Evolutionary conservation across 305 asterid species (phyloP), one percentile per base, ranked within the genome.

Genomic region (Fraxinus nigra): DNA sequence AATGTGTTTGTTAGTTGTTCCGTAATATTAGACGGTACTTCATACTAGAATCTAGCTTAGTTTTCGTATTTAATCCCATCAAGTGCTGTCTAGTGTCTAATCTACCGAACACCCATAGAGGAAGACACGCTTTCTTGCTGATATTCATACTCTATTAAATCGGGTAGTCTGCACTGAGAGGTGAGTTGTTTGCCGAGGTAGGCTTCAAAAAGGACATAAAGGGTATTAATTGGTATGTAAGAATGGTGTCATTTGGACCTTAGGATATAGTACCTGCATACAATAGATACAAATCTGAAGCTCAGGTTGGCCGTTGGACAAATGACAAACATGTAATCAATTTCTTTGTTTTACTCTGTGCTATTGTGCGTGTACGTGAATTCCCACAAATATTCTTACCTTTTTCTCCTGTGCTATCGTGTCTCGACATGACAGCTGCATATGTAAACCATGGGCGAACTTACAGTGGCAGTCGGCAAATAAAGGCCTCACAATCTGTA

Each of bases 401-500:
- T 67, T 67, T 67, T 67, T 67, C 35, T 67, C 20, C 22, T 30
- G 20, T 67, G 74, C 74, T 13, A 67, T 26, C 24, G n/a, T 48
- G 65, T 77, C 78, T 80, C 37, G 76, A 54, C 51, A 6, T 72
- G 40, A 26, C 85, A 87, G 92, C 82, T 72, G 82, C 78, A 63
- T 77, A 83, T 77, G 89, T 86, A 82, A 85, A 81, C 51, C 81
- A 80, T 11, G 89, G 90, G 69, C 86, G 79, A 85, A 26, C 75
- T 72, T 56, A 84, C 72, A 85, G 73, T 72, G 90, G 89, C 77
- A 81, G 85, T 63, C 85, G 79, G 69, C 85, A 89, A 65, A 81
- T 65, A 8, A 87, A 87, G 85, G 73, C 89, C 35, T 79, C 74
- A 43, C 89, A 89, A 78, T 81, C 90, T 72, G 92, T 89, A 87